Evolutionary conservation across 2,329 filamentous ascomycete species (phyloP), one percentile per base, ranked within the genome.

Genomic region (Aureobasidium mangrovei): DNA sequence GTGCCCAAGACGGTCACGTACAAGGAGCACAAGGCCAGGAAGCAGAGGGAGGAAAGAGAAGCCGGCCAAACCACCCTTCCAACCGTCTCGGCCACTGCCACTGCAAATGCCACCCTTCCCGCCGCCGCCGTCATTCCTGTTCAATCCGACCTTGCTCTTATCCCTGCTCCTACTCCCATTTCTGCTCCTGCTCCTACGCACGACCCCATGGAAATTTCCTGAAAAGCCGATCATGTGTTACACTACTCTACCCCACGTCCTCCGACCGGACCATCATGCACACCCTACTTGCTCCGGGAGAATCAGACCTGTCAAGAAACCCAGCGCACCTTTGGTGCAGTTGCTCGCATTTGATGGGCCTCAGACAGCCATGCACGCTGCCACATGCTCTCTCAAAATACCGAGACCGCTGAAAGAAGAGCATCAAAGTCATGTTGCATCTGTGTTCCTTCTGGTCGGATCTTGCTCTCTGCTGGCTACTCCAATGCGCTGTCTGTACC

Each of bases 1-100:
- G 86, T 96, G 36, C 93, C 93, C 55, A 86, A 86, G 67, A 96
- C 91, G 1, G 81, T 84, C 4, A 83, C 88, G 12, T 94, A 83
- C 74, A 88, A 86, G 66, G 81, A 87, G 61, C 81, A 86, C 72
- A 91, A 90, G 73, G 83, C 83, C 60, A 73, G 70, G 64, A 70
- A 71, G 57, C 77, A 76, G 5, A 72, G 73, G 60, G 63, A 65
- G 31, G 47, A 52, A 7, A 39, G 44, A 18, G 39, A 53, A 35
- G 32, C 40, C 5, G 54, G 54, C 24, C 53, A 54, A 28, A 54
- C 44, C 2, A 54, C 53, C 28, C 53, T 54, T 9, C 32, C 52
- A 6, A 18, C 28, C 5, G 40, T 24, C 27, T 24, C 40, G 6
- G 5, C 41, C n/a, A 7, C 32, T 31, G 24, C 51, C 38, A 43